These are phyloP conservation scores for Vitis rupestris DNA, from an alignment of 164 flowering plant species.

Conservation along the genomic window DNA sequence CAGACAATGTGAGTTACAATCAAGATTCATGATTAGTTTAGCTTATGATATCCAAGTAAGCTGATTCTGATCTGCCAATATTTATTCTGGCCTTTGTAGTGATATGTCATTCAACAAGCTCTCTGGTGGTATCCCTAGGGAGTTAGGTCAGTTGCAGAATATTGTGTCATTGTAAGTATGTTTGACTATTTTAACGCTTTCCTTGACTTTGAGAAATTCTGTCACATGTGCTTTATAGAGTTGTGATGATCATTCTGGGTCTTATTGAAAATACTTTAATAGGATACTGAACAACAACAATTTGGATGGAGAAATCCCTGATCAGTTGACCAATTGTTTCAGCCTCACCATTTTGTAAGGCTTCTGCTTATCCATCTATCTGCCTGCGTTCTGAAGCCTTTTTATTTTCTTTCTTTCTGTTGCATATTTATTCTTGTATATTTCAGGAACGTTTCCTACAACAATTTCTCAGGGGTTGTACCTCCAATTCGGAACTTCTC, in stretches of 20 bases:
- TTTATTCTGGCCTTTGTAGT: constrained; percentile 26
- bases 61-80: background rate
- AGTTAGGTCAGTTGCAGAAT: constrained; percentile 81
- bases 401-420: too few species aligned
- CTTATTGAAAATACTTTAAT: background rate
- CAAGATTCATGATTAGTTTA: background rate
- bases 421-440: background rate
- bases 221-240: background rate
- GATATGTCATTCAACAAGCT: constrained; percentile 78
- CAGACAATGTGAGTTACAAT: constrained; percentile 56
- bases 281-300: constrained; percentile 77
- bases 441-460: constrained; percentile 75
- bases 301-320: constrained; percentile 66
- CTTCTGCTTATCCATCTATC: background rate
- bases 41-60: background rate
- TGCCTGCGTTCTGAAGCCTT: background rate
- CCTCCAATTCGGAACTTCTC: constrained; percentile 61
- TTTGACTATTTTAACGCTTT: background rate
- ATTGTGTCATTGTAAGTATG: constrained; percentile 58
- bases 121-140: constrained; percentile 66
- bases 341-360: constrained; percentile 69
- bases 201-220: background rate
- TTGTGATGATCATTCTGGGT: background rate
- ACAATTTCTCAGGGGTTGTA: constrained; percentile 72
- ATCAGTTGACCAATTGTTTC: constrained; percentile 73